These are phyloP conservation scores for Abrus precatorius DNA, from an alignment of 306 rosid genomes.

Conservation along the genomic window DNA sequence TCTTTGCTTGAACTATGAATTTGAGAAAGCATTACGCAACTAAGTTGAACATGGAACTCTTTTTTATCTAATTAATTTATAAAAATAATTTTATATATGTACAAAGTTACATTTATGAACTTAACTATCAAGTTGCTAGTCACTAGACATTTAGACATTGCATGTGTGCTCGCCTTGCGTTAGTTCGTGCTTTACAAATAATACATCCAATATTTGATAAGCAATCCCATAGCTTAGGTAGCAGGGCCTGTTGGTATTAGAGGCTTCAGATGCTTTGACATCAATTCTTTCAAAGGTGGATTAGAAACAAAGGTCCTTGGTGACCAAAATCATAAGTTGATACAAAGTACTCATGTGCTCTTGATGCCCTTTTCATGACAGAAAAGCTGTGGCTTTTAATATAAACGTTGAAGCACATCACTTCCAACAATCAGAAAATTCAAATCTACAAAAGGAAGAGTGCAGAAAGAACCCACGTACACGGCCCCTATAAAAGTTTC, in stretches of 20 bases:
- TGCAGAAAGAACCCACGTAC: constrained; percentile 37
- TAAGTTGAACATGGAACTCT: neutral
- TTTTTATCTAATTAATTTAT: neutral
- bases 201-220: constrained; percentile 11
- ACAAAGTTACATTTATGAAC: neutral
- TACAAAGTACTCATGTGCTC: constrained; percentile 54
- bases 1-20: neutral
- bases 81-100: neutral
- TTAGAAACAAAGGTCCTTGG: constrained; percentile 26
- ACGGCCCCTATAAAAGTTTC: neutral
- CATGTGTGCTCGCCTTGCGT: neutral
- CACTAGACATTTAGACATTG: constrained; percentile 1
- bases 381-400: constrained; percentile 1
- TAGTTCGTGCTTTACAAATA: constrained; percentile 14
- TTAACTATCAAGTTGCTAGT: constrained; percentile 15
- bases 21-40: neutral
- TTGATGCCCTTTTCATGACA: constrained; percentile 35
- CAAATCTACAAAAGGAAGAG: constrained; percentile 19
- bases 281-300: constrained; percentile 22
- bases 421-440: neutral
- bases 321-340: constrained; percentile 57
- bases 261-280: constrained; percentile 2
- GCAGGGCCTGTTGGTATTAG: neutral
- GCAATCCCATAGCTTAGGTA: neutral
- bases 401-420: constrained; percentile 12